phyloP scores from a whole-genome alignment of 1,284 basidiomycete genomes.

The Pterulicium gracile region DNA sequence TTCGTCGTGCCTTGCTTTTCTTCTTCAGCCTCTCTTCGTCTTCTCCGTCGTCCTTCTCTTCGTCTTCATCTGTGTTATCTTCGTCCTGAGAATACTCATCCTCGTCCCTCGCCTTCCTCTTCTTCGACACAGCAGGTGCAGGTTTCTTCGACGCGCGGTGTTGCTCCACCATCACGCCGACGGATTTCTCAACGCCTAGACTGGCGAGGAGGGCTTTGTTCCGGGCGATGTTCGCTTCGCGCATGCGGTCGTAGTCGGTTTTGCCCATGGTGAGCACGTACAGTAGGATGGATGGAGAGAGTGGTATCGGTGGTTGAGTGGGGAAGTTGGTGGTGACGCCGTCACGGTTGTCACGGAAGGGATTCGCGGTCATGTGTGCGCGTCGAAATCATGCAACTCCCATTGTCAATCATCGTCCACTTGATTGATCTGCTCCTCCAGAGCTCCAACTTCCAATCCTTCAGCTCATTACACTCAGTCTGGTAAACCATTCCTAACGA shows the following conservation, averaged over 20 bases:
- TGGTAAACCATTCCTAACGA: too few relatives aligned
- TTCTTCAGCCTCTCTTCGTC: conserved; percentile 12
- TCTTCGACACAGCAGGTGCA: conserved; percentile 14
- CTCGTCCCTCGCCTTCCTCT: conserved; percentile 9
- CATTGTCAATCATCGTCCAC: too few relatives aligned
- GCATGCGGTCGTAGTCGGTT: conserved; percentile 38
- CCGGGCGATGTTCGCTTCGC: conserved; percentile 35
- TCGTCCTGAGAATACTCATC: conserved; percentile 6
- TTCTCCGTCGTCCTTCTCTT: conserved; percentile 9
- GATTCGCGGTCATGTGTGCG: too few relatives aligned
- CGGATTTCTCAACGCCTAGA: conserved; percentile 33
- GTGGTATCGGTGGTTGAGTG: too few relatives aligned
- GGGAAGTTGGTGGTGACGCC: too few relatives aligned
- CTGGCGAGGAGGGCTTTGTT: conserved; percentile 33
- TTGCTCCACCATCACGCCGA: conserved; percentile 27
- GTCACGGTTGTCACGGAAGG: too few relatives aligned
- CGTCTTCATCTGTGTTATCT: conserved; percentile 13
- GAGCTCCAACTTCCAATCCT: too few relatives aligned
- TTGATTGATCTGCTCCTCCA: too few relatives aligned
- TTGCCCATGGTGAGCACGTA: too few relatives aligned
- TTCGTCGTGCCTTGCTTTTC: conserved; percentile 19
- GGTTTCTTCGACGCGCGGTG: conserved; percentile 26
- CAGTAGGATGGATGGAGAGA: too few relatives aligned
- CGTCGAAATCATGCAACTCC: too few relatives aligned
- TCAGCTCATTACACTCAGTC: too few relatives aligned